These are phyloP conservation scores for Metschnikowia vanudenii DNA, from an alignment of 805 yeast genomes.

Conservation along the genomic window DNA sequence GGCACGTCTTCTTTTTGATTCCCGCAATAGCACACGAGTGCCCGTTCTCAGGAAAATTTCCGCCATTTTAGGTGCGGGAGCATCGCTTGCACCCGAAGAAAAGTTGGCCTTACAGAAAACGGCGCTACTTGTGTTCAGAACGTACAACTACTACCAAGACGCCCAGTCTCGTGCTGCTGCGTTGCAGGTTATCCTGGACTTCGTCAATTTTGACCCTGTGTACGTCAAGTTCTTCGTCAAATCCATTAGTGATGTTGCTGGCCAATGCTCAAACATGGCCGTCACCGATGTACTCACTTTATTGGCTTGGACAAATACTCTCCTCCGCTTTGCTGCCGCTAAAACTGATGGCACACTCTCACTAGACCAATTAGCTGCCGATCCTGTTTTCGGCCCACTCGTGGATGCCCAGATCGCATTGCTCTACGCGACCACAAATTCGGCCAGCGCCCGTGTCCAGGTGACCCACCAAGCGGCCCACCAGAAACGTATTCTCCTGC, in stretches of 20 bases:
- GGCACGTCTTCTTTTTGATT: slow-evolving; percentile 25
- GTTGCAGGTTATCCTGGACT: slow-evolving; percentile 35
- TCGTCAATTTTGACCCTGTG: slow-evolving; percentile 32
- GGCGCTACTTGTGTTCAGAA: slow-evolving; percentile 39
- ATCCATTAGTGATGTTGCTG: slow-evolving; percentile 34
- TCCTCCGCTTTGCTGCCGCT: slow-evolving; percentile 6
- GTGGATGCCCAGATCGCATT: slow-evolving; percentile 35
- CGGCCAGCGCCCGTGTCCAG: slow-evolving; percentile 29
- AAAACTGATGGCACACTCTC: slow-evolving; percentile 4
- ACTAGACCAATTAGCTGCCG: slow-evolving; percentile 20
- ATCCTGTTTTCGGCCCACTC: slow-evolving; percentile 4
- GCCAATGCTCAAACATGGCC: slow-evolving; percentile 43
- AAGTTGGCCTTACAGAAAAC: slow-evolving; percentile 21
- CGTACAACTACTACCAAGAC: slow-evolving; percentile 54
- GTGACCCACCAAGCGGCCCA: slow-evolving; percentile 13
- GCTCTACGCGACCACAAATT: slow-evolving; percentile 36
- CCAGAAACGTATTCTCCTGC: slow-evolving; percentile 24
- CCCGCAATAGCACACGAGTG: slow-evolving; percentile 38
- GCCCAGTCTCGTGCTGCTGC: slow-evolving; percentile 45
- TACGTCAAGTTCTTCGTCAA: slow-evolving; percentile 36
- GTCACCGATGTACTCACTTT: slow-evolving; percentile 55
- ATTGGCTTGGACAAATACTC: slow-evolving; percentile 52
- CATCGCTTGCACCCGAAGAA: slow-evolving; percentile 3
- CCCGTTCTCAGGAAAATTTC: slow-evolving; percentile 32
- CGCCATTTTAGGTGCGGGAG: slow-evolving; percentile 20